Evolutionary conservation across 768 basidiomycete species (phyloP), one percentile per base, ranked within the genome.

Genomic region (Boletus fagicola): DNA sequence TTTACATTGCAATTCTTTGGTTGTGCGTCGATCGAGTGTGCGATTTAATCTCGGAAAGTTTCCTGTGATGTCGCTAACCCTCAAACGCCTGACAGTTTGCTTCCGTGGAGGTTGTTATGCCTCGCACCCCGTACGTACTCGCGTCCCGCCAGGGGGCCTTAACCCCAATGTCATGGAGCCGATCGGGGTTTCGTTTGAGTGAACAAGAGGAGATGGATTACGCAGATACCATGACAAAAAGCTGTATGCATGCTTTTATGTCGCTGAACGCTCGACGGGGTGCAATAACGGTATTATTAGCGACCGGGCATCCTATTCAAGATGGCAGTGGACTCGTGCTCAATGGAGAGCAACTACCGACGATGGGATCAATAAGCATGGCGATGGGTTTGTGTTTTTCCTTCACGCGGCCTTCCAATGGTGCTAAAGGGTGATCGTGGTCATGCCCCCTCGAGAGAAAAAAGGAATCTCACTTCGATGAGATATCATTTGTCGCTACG

Each of bases 1-100:
- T 45, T 51, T 49, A 18, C 55, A 44, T 28, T 57, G 26, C 30
- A 49, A 53, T 43, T 46, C 58, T 53, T 31, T 50, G 40, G 47
- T 43, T 50, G 59, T 51, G 45, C 60, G 63, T 61, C 67, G 68
- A 69, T 71, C 69, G 69, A 59, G 51, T 57, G 54, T 54, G 61
- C 56, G 40, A 59, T 68, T 60, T 60, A 54, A 66, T 68, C 47
- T 62, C 61, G 59, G 54, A 60, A 58, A 35, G 59, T 48, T 55
- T 58, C 43, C 54, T 58, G 45, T 38, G 53, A 54, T 54, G 38
- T 24, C 47, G 59, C 57, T 42, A 46, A 42, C 59, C 54, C 54
- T 49, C 52, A 45, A 35, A 31, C 24, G 44, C 18, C 49, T 57
- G 63, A 48, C 31, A 40, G 22, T 50, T 53, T 48, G 45, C 62